phyloP scores from a whole-genome alignment of 1,284 basidiomycete genomes.

The Mycena sp. region DNA sequence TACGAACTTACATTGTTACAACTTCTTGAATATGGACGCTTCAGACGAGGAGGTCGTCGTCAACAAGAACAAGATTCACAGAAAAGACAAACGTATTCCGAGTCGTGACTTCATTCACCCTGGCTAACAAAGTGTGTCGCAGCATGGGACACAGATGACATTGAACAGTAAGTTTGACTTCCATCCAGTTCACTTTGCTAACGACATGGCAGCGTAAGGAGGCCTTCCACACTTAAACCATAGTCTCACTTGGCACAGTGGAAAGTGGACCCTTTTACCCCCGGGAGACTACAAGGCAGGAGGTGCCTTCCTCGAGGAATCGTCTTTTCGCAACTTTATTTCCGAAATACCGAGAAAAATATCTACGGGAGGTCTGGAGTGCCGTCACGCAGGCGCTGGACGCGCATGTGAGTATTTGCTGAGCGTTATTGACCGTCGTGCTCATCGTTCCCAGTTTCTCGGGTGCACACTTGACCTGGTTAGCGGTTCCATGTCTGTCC shows the following conservation, averaged over 20 bases:
- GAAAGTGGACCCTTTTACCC: conserved; percentile 87
- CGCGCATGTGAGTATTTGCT: conserved; percentile 61
- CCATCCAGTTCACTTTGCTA: conserved; percentile 28
- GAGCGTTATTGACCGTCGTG: conserved; percentile 28
- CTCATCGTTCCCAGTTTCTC: conserved; percentile 68
- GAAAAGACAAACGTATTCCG: conserved; percentile 89
- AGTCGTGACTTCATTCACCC: background rate
- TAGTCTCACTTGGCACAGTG: conserved; percentile 60
- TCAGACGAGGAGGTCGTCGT: conserved; percentile 53
- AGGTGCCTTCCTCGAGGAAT: conserved; percentile 89
- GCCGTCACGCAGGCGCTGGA: conserved; percentile 92
- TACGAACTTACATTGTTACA: too few species aligned
- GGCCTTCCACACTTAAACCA: background rate
- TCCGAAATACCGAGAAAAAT: conserved; percentile 98
- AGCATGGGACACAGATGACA: conserved; percentile 99
- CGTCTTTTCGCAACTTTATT: conserved; percentile 98
- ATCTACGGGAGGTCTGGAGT: conserved; percentile 94
- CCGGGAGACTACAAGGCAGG: conserved; percentile 82
- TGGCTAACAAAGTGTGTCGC: conserved; percentile 26
- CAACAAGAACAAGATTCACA: conserved; percentile 88
- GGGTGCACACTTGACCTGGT: conserved; percentile 95
- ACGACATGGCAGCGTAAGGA: conserved; percentile 28
- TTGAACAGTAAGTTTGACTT: conserved; percentile 85
- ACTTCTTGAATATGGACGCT: conserved; percentile 64
- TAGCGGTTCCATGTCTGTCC: conserved; percentile 97